Evolutionary conservation across 768 basidiomycete genomes (phyloP).

Genomic region (Trametes elegans): DNA sequence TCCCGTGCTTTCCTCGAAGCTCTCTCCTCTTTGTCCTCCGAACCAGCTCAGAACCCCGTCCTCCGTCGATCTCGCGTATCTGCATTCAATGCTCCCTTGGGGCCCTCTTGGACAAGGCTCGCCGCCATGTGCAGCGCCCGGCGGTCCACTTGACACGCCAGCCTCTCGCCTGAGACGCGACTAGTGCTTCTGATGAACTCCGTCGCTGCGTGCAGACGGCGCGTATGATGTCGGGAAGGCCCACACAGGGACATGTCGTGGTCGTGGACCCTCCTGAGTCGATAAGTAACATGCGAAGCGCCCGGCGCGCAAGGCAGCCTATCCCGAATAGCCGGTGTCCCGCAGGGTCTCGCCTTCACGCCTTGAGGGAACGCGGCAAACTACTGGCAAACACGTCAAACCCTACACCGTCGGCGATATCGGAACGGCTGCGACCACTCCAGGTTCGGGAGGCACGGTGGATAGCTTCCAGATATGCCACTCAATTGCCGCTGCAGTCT

Average conservation of each 20-base stretch:
- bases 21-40: conserved; percentile 5
- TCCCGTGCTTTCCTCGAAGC: conserved; percentile 8
- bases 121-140: neutral
- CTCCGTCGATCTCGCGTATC: neutral
- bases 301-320: neutral
- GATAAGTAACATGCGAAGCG: no score
- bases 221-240: conserved; percentile 12
- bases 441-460: no score
- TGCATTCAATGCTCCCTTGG: neutral
- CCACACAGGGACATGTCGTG: no score
- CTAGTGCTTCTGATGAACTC: conserved; percentile 10
- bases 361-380: neutral
- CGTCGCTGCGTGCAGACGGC: neutral
- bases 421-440: neutral
- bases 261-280: no score
- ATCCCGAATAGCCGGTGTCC: neutral
- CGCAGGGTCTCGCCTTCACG: neutral
- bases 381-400: neutral
- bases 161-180: neutral
- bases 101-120: neutral
- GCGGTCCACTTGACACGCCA: neutral
- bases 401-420: neutral
- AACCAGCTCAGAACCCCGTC: neutral
- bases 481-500: no score
- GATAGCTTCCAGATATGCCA: no score